phyloP scores from a whole-genome alignment of 768 basidiomycete species.

The Lactifluus subvellereus region DNA sequence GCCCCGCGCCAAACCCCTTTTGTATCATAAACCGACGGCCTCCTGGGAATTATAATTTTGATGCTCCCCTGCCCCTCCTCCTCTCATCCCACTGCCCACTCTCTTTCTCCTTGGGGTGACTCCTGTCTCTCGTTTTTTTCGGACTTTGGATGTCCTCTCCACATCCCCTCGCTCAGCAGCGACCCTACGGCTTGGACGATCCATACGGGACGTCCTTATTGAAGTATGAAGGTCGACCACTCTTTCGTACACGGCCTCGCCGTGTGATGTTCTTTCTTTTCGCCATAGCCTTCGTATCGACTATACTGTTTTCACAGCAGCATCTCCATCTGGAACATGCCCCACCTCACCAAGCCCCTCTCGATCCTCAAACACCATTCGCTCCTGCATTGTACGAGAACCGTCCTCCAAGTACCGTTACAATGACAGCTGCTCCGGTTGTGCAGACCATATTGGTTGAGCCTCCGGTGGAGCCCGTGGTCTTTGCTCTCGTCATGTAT shows the following conservation, averaged over 20 bases:
- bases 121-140: not conserved
- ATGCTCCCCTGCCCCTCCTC: no score
- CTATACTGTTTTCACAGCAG: not conserved
- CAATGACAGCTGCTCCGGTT: conserved; percentile 1
- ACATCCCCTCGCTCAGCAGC: not conserved
- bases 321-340: not conserved
- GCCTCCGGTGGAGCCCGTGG: conserved; percentile 7
- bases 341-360: not conserved
- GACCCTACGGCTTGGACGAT: not conserved
- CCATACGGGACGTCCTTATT: no score
- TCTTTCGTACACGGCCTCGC: not conserved
- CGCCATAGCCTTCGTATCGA: not conserved
- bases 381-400: not conserved
- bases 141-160: not conserved
- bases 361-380: not conserved
- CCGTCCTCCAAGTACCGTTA: not conserved
- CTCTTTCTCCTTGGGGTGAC: not conserved
- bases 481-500: conserved; percentile 22
- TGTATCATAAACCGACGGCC: no score
- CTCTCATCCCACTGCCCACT: no score
- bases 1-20: no score
- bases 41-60: no score
- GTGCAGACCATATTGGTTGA: not conserved
- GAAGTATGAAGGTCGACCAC: not conserved
- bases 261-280: not conserved